Evolutionary conservation across 768 basidiomycete species (phyloP), one percentile per base, ranked within the genome.

Genomic region (Termitomyces sp.): DNA sequence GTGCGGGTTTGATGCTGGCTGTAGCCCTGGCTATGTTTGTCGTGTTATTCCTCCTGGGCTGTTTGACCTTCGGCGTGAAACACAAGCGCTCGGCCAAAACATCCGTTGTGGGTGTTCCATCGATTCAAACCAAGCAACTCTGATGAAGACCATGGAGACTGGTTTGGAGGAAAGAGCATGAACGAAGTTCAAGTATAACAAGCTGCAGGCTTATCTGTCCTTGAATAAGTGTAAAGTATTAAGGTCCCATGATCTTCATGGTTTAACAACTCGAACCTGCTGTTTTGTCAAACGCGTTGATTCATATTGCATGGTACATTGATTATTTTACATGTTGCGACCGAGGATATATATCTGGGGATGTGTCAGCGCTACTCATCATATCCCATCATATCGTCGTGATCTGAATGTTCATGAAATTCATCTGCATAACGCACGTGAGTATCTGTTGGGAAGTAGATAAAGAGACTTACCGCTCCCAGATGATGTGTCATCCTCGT

Each of bases 331-430:
- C 48, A 56, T 35, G 7, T 25, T 35, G 21, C 19, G 25, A 39
- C 23, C 2, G 17, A 40, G 23, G 3, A 17, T 47, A 19, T 40
- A 34, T 55, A 23, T 55, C 55, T 51, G 44, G 41, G 6, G 14
- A 39, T 39, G 12, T 7, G 19, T 47, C n/a, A 27, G 3, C 27
- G 8, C 23, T 63, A 67, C 11, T 67, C 67, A 45, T 70, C 67
- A 40, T 68, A 68, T 41, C 66, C 53, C 52, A 70, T 44, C 21
- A 73, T 54, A 25, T 79, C 79, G 1, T 81, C 80, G 32, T 73
- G 67, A 42, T 84, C 82, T 3, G 79, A 80, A 54, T 69, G 57
- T 55, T 85, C 82, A 56, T 84, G 79, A 60, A 82, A 86, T 39
- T 77, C 78, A 58, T 86, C 86, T 85, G 53, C 3, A 25, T 17